Conservation (phyloP, 768 basidiomycete genomes). For the Termitomyces titanicus region DNA sequence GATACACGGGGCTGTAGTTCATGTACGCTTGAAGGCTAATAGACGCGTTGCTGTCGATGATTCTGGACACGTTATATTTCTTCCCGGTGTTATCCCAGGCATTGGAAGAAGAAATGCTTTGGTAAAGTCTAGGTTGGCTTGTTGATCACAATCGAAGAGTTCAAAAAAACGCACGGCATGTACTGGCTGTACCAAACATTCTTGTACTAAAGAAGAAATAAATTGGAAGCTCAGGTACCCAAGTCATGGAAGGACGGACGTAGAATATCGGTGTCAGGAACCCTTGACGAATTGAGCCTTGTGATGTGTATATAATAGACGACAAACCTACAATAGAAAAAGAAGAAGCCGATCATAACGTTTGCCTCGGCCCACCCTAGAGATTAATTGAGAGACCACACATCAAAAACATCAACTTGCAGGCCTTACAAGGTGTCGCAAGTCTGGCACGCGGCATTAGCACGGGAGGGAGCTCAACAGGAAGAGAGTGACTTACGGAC, state of each 20-base stretch:
- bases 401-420: not conserved
- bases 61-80: constrained; percentile 37
- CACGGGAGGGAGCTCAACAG: constrained; percentile 7
- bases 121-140: constrained; percentile 2
- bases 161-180: constrained; percentile 44
- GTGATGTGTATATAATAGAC: not conserved
- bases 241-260: constrained; percentile 24
- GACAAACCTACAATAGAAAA: constrained; percentile 54
- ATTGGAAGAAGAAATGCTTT: constrained; percentile 39
- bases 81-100: constrained; percentile 61
- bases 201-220: constrained; percentile 30
- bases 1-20: constrained; percentile 43
- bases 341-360: constrained; percentile 54
- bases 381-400: constrained; percentile 3
- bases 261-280: constrained; percentile 47
- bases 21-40: constrained; percentile 43
- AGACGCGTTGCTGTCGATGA: constrained; percentile 35
- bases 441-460: constrained; percentile 25
- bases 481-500: constrained; percentile 41
- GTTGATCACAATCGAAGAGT: not conserved
- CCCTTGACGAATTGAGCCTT: constrained; percentile 26
- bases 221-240: constrained; percentile 8
- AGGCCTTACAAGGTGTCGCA: constrained; percentile 41
- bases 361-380: constrained; percentile 77
- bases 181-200: constrained; percentile 59